phyloP scores from a whole-genome alignment of 192 early-diverging fungal genomes.

The Entomortierella beljakovae region DNA sequence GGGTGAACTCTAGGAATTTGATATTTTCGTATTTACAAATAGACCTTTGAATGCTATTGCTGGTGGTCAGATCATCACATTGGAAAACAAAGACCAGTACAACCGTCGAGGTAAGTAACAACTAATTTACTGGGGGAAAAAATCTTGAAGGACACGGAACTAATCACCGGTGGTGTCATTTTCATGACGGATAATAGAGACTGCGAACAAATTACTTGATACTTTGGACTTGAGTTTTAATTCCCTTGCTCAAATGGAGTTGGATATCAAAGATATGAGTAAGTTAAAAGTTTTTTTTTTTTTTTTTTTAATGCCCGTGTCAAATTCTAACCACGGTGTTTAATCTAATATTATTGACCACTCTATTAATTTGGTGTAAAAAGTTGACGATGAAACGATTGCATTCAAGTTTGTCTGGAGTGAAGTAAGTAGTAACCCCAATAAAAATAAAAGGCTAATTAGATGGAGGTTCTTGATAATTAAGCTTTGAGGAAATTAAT shows the following conservation, averaged over 20 bases:
- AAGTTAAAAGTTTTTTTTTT: not conserved
- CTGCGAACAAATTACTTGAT: conserved; percentile 22
- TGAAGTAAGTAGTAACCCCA: too few species aligned
- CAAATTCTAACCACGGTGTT: too few species aligned
- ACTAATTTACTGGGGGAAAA: too few species aligned
- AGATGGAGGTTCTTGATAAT: too few species aligned
- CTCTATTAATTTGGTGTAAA: not conserved
- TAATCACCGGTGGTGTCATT: not conserved
- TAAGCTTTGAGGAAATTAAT: too few species aligned
- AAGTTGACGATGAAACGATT: conserved; percentile 61
- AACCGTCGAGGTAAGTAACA: conserved; percentile 34
- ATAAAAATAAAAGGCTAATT: too few species aligned
- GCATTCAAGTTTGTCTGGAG: conserved; percentile 74
- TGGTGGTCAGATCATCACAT: conserved; percentile 61
- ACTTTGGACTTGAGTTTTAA: conserved; percentile 34
- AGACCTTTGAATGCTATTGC: conserved; percentile 77
- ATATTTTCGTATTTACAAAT: conserved; percentile 75
- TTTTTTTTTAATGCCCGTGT: not conserved
- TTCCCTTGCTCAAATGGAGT: conserved; percentile 46
- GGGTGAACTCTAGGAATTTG: conserved; percentile 61
- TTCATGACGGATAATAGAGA: conserved; percentile 8
- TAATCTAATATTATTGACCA: not conserved
- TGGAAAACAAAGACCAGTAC: conserved; percentile 60
- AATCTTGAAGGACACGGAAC: too few species aligned
- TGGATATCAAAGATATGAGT: conserved; percentile 54